Evolutionary conservation across 2,329 filamentous ascomycete species (phyloP), one percentile per base, ranked within the genome.

Genomic region (Alternaria triticina): DNA sequence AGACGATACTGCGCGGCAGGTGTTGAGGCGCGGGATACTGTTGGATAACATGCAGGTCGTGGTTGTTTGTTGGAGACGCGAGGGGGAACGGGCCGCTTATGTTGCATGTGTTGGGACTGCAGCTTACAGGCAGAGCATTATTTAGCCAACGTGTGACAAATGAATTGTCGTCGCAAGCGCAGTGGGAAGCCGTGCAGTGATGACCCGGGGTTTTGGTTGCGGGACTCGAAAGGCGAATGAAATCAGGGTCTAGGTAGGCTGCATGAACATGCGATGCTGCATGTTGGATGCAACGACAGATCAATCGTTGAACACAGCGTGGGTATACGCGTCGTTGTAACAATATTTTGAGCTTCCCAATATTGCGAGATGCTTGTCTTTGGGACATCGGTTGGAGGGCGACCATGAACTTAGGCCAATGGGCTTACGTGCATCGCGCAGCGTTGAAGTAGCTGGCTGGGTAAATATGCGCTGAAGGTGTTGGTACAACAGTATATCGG

Each of bases 71-170:
- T 27, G 13, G 40, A 28, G 23, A 45, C 5, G 44, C 28, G 57
- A 47, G 55, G 50, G 52, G 64, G 57, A 54, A 47, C 54, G 56
- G 64, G 30, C 61, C 61, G 59, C 55, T 57, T 45, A 52, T 36
- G 43, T 57, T 61, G 59, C 57, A 55, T 57, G 43, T 61, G 65
- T 63, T 62, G 62, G 59, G 57, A 59, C 23, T 54, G 46, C 43
- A 36, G 49, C 64, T 50, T 45, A 52, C 49, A 51, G 55, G 57
- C 43, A 44, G 28, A 33, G 47, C 22, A 13, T 11, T 17, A 20
- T 50, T 27, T 22, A 54, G 50, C 44, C 47, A 69, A 68, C 59
- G 68, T 68, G 68, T 45, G 49, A 67, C 69, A 65, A 36, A 70
- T 61, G 55, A 52, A 57, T 49, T 11, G 17, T 61, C 50, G 54